Evolutionary conservation across 2,329 filamentous ascomycete species (phyloP), one percentile per base, ranked within the genome.

Genomic region (Alternaria ventricosa): DNA sequence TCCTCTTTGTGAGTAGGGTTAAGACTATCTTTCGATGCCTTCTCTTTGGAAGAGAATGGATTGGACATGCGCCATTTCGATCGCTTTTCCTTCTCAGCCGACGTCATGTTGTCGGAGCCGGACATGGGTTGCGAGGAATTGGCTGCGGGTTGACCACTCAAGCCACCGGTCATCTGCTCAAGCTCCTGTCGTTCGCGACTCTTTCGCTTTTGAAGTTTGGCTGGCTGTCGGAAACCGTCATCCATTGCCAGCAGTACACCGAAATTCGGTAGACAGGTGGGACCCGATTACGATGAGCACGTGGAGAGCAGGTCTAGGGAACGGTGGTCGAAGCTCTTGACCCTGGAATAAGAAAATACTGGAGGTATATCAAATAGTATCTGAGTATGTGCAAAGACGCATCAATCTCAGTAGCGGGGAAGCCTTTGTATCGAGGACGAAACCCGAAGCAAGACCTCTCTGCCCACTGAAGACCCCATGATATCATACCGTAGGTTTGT

Each of bases 11-110:
- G 58, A 30, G 44, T 27, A n/a, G 59, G 60, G 20, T 30, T 33
- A 12, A 55, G 30, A 27, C 55, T 63, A n/a, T 71, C 63, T 33
- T 62, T 61, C 4, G 49, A 59, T 11, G 75, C 68, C 61, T 78
- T 78, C 28, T 78, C 75, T 61, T 78, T 79, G 18, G 73, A 74
- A 51, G 78, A 75, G 59, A 79, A 79, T 3, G 75, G 75, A 25
- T 78, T 78, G 10, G 77, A 79, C 25, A 79, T 69, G 18, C 75
- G 74, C 71, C 75, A 79, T 67, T 76, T 78, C 9, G 77, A 79
- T 36, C 70, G 74, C 69, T 79, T 79, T 41, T 79, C 77, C 55
- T 78, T 78, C 9, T 76, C 75, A 2, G 62, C 54, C 18, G 70
- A 51, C 9, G 73, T 62, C 47, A 66, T 63, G 43, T 63, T 71